Evolutionary conservation across 176 grass and related monocot genomes (phyloP), one percentile per base, ranked within the genome.

Genomic region (Oryza coarctata): DNA sequence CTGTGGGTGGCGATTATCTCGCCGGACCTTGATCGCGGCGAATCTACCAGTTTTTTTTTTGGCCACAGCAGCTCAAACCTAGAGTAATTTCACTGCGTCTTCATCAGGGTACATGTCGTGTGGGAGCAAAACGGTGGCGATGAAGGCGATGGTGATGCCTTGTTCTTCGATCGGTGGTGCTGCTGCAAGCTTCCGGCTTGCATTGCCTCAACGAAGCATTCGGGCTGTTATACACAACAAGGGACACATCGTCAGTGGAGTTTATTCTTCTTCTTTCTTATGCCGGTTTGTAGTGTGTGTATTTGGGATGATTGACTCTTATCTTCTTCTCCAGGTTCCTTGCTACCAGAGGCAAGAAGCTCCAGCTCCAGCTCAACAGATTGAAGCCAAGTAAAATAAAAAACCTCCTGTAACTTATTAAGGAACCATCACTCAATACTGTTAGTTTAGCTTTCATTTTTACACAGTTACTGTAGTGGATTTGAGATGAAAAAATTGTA

Each of bases 351-450:
- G 86, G 44, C 83, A 91, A 84, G 65, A 85, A 68, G 41, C 78
- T 82, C 25, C 55, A 58, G 22, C 22, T 58, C 77, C 52, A 25
- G 55, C 22, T 60, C 74, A 61, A 31, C 75, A 84, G 43, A 70
- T 97, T 15, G 81, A 85, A 52, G 92, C 78, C 81, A 87, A 85
- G 94, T 97, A 90, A 84, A 44, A 36, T 29, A 72, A 52, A 76
- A 72, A 52, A 76, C 68, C n/a, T 76, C 1, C 17, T 70, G 3
- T 29, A 70, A 43, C 41, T 73, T 81, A 12, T 49, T 20, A 2
- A 7, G n/a, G 58, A 29, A 40, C 63, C 29, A 64, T 64, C 32
- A 33, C 39, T 47, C 44, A 3, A 25, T 60, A 60, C 6, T 22
- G 5, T 55, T 55, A 55, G 6, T n/a, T 55, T 55, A 55, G 50